phyloP scores from a whole-genome alignment of 768 basidiomycete species.

The Paxillus ammoniavirescens region DNA sequence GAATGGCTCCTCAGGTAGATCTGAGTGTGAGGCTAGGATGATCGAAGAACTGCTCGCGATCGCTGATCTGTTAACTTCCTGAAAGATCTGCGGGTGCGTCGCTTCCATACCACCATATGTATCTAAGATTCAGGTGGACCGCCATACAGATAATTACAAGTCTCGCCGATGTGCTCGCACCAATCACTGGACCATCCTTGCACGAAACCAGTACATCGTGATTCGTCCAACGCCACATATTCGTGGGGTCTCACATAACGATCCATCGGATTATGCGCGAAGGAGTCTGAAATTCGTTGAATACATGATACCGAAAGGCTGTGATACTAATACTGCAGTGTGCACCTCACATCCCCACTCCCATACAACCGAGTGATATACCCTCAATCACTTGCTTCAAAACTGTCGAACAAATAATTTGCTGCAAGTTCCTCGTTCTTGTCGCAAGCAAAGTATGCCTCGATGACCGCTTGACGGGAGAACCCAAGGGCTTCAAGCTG shows the following conservation, averaged over 20 bases:
- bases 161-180: too few relatives aligned
- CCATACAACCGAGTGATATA: neutral
- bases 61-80: too few relatives aligned
- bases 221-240: too few relatives aligned
- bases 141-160: too few relatives aligned
- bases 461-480: slow-evolving; percentile 70
- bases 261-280: neutral
- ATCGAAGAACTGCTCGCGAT: neutral
- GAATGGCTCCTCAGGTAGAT: too few relatives aligned
- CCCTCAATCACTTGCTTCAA: slow-evolving; percentile 27
- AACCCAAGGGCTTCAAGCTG: slow-evolving; percentile 91
- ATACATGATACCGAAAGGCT: neutral
- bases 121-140: too few relatives aligned
- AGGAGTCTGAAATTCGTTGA: neutral
- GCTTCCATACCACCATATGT: too few relatives aligned
- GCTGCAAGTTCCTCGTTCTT: slow-evolving; percentile 97
- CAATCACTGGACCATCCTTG: too few relatives aligned
- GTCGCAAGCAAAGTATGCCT: slow-evolving; percentile 94
- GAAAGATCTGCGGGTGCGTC: too few relatives aligned
- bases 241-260: too few relatives aligned
- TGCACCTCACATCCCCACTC: neutral
- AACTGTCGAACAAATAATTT: slow-evolving; percentile 88
- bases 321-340: neutral
- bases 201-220: too few relatives aligned
- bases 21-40: neutral